Base-by-base conservation (phyloP, 1,284 basidiomycete genomes). In the Rhizoctonia solani region DNA sequence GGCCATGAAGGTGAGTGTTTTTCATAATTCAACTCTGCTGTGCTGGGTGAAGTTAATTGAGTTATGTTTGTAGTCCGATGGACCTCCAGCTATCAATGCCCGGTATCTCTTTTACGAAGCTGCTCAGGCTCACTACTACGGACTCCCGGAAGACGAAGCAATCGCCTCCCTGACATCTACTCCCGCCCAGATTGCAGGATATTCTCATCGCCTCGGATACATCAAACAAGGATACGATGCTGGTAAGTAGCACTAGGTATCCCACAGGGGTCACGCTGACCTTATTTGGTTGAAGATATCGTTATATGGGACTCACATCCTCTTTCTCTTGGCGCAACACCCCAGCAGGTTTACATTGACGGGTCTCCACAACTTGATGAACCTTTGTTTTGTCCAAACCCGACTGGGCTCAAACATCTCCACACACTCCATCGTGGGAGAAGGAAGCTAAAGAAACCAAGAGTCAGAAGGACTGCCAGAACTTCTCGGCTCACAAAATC, bases 261-360 rank as follows among this genome's bases (percentile, higher is more conserved):
- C 47, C 53, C 42, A 11, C 27, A 27, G 80, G 83, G 37, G 88
- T 96, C 2, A 84, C 88, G 16, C 87, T 29, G 23, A 30, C 19
- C 19, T 42, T 41, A 23, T 4, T n/a, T 9, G 5, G 11, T 54
- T 16, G 0, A 47, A 69, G 89, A 95, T 76, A 72, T 95, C n/a
- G 90, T 94, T n/a, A 81, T 95, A 3, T 95, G 93, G 92, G 90
- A 95, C 72, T 88, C 85, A 19, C 92, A 94, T 76, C 93, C 93
- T 0, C 82, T 96, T 30, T 78, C 86, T 0, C 80, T 94, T 1
- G 88, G 89, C 9, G 84, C 69, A 58, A 77, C 76, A 14, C 77
- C 77, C 0, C 68, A 70, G 3, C 73, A 77, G 42, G 75, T 78
- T 14, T 72, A 72, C 32, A 75, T 77, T 58, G 77, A 78, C 52